Evolutionary conservation across 345 rosid species (phyloP), one percentile per base, ranked within the genome.

Genomic region (Hibiscus trionum): DNA sequence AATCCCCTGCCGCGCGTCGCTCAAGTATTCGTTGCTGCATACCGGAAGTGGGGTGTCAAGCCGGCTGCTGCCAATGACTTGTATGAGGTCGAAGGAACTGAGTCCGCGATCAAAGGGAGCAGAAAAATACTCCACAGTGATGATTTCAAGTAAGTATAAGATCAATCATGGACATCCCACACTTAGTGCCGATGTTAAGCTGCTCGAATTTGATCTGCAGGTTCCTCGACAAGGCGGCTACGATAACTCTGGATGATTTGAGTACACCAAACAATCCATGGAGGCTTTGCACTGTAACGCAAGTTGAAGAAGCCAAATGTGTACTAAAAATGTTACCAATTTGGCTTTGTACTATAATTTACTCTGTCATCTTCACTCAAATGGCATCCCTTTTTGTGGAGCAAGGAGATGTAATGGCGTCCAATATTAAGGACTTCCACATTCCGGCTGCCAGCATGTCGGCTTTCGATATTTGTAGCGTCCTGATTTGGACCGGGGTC

Each of bases 371-470:
- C 58, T 88, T 88, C 86, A 88, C 93, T 1, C 91, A 88, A 73
- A 88, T 88, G 93, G 91, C 91, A 0, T 86, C 93, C 5, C 72
- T 88, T 4, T 88, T 88, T 55, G 93, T 88, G 0, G 91, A 86
- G 72, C 91, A 88, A 81, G 91, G 91, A 5, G 88, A 85, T 52
- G 93, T 86, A 0, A 93, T 93, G 98, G 65, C 79, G 50, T 76
- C 97, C 61, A 10, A 65, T 1, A 0, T 90, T 0, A 87, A 89
- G 0, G 49, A 70, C 31, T 93, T 93, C 58, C 93, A 78, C 76
- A 78, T 93, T 29, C 98, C 97, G 0, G 97, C 98, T 0, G 98
- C 98, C 0, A 91, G 97, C 85, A 91, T 93, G 98, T 91, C 97
- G 0, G 86, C 85, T 16, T 93, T 93, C 62, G 97, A 93, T 31